A percentile compares a stretch with the other conserved stretches of the same genome.
These are phyloP conservation scores for Ceratocystis diversiconidia DNA, from an alignment of 2,329 filamentous ascomycete species.

Conservation along the genomic window DNA sequence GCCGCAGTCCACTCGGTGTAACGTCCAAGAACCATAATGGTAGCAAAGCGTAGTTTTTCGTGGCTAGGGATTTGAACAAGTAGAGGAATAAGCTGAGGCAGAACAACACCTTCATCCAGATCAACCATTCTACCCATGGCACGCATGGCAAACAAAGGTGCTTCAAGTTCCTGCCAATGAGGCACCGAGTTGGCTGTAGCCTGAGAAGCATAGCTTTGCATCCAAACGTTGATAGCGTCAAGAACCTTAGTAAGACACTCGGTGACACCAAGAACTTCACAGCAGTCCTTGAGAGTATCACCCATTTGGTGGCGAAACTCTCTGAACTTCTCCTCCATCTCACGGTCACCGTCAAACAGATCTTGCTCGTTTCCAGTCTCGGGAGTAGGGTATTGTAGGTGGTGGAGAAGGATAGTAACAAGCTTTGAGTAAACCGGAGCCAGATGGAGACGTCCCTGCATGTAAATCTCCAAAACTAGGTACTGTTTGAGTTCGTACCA, in stretches of 20 bases:
- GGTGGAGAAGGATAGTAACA: slow-evolving; percentile 83
- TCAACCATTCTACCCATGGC: slow-evolving; percentile 96
- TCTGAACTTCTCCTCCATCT: slow-evolving; percentile 91
- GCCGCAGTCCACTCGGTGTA: slow-evolving; percentile 97
- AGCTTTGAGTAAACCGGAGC: slow-evolving; percentile 75
- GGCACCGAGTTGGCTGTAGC: slow-evolving; percentile 63
- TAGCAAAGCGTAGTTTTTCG: slow-evolving; percentile 95
- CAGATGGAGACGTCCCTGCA: slow-evolving; percentile 61
- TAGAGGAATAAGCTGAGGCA: slow-evolving; percentile 83
- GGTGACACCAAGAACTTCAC: slow-evolving; percentile 85
- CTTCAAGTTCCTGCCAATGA: slow-evolving; percentile 92
- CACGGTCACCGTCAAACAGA: slow-evolving; percentile 87
- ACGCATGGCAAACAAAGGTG: slow-evolving; percentile 85
- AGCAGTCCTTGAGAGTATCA: slow-evolving; percentile 92
- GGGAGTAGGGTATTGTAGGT: slow-evolving; percentile 72
- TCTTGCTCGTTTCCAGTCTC: slow-evolving; percentile 63
- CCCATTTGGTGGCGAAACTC: slow-evolving; percentile 96
- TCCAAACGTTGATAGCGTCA: slow-evolving; percentile 75
- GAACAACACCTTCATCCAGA: slow-evolving; percentile 69
- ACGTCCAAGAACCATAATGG: slow-evolving; percentile 89
- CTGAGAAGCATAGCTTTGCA: slow-evolving; percentile 63
- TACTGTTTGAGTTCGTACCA: slow-evolving; percentile 99
- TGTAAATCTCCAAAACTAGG: slow-evolving; percentile 78
- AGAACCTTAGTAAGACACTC: slow-evolving; percentile 86
- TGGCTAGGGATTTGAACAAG: slow-evolving; percentile 90